These are phyloP conservation scores for Diaporthe citriasiana DNA, from an alignment of 2,329 filamentous ascomycete species.

Conservation along the genomic window DNA sequence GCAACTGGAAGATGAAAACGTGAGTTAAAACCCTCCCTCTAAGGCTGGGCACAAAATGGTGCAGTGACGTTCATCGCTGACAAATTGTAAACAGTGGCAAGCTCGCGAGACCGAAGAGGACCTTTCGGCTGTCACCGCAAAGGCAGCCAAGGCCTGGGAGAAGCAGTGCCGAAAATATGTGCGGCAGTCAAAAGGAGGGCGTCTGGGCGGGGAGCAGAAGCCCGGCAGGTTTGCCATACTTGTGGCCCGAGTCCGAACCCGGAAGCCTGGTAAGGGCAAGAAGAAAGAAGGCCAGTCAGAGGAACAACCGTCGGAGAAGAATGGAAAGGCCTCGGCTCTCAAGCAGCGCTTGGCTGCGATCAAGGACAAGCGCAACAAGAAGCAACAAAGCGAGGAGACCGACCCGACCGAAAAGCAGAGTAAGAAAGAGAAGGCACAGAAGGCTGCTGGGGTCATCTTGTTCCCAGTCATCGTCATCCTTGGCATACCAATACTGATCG, in stretches of 20 bases:
- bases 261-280: constrained; percentile 19
- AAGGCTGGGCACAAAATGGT: too few relatives aligned
- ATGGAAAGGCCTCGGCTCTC: neutral
- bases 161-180: constrained; percentile 34
- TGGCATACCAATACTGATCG: neutral
- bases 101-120: constrained; percentile 32
- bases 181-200: neutral
- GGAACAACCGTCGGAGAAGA: constrained; percentile 10
- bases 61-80: neutral
- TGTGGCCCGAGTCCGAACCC: neutral
- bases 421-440: constrained; percentile 19
- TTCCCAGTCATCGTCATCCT: constrained; percentile 30
- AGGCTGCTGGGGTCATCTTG: constrained; percentile 20
- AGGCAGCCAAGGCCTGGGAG: constrained; percentile 38
- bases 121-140: neutral
- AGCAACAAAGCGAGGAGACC: neutral
- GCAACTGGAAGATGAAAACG: constrained; percentile 36
- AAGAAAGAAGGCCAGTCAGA: neutral
- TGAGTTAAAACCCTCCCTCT: neutral
- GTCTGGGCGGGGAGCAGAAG: constrained; percentile 17
- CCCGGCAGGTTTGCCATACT: constrained; percentile 10
- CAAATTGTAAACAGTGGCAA: constrained; percentile 12
- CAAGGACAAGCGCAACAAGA: constrained; percentile 11
- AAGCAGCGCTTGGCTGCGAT: constrained; percentile 13
- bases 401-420: constrained; percentile 6